Conservation (phyloP, 768 basidiomycete species). For the Pleurotus ostreatus region DNA sequence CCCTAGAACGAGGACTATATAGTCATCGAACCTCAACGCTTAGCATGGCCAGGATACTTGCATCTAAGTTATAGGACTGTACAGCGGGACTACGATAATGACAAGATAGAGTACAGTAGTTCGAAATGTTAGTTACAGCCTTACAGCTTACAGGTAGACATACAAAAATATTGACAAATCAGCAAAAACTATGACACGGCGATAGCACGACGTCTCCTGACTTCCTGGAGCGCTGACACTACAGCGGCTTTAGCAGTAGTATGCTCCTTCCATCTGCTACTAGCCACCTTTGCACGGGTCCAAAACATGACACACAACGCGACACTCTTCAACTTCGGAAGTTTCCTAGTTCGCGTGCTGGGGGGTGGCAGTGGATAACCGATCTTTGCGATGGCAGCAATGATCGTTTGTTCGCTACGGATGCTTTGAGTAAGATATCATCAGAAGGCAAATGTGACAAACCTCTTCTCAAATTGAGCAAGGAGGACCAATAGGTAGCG, state of each 20-base stretch:
- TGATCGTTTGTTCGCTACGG: conserved; percentile 62
- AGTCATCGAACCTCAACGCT: too few species aligned
- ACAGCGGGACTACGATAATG: too few species aligned
- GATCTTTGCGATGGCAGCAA: conserved; percentile 71
- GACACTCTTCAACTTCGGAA: conserved; percentile 51
- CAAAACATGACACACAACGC: conserved; percentile 62
- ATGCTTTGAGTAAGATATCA: conserved; percentile 6
- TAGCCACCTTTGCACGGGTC: conserved; percentile 56
- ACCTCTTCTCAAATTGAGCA: conserved; percentile 69
- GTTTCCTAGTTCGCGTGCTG: conserved; percentile 29
- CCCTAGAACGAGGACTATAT: too few species aligned
- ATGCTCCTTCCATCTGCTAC: conserved; percentile 61
- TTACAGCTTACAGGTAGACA: too few species aligned
- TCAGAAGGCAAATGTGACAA: conserved; percentile 15
- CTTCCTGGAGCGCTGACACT: conserved; percentile 64
- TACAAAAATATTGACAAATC: too few species aligned
- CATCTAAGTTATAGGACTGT: too few species aligned
- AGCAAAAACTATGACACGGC: too few species aligned
- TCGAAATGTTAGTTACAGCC: too few species aligned
- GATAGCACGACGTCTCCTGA: conserved; percentile 47
- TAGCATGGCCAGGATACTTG: too few species aligned
- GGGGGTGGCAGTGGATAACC: conserved; percentile 53
- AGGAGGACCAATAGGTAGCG: conserved; percentile 78
- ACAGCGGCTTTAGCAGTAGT: conserved; percentile 58
- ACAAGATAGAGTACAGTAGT: too few species aligned